Percentiles rank a stretch among this genome's conserved stretches.
phyloP scores from a whole-genome alignment of 2,329 filamentous ascomycete species.

The Alternaria panax region DNA sequence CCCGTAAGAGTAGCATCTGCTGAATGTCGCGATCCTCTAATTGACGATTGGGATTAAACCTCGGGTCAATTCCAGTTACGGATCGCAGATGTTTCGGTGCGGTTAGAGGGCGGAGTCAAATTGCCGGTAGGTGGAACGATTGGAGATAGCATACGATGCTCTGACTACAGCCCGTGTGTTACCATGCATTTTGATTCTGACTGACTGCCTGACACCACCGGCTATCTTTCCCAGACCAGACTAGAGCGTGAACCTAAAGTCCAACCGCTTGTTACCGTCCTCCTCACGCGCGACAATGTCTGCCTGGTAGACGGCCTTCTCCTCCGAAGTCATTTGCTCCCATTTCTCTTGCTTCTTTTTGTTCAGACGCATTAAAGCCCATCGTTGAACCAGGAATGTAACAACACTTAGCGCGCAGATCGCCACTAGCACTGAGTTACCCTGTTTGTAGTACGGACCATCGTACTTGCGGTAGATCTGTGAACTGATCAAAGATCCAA shows the following conservation, averaged over 20 bases:
- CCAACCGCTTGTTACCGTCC: slow-evolving; percentile 51
- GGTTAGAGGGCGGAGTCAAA: neutral
- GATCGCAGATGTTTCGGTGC: neutral
- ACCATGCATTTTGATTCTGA: neutral
- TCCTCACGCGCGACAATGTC: slow-evolving; percentile 39
- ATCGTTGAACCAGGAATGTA: slow-evolving; percentile 59
- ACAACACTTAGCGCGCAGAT: slow-evolving; percentile 58
- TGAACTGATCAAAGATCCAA: slow-evolving; percentile 49
- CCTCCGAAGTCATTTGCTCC: slow-evolving; percentile 58
- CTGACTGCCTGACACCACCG: neutral
- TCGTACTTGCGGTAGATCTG: slow-evolving; percentile 63
- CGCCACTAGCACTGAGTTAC: slow-evolving; percentile 61
- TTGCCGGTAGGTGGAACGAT: neutral
- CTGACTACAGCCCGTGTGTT: neutral
- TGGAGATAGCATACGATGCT: neutral
- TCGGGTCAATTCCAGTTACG: neutral
- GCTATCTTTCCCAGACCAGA: neutral
- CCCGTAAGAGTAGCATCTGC: neutral
- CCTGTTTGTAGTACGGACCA: slow-evolving; percentile 61
- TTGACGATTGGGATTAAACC: neutral
- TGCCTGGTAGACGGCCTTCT: slow-evolving; percentile 59
- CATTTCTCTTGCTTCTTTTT: slow-evolving; percentile 55
- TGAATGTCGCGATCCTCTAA: neutral
- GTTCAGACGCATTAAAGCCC: slow-evolving; percentile 48
- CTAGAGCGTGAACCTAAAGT: slow-evolving; percentile 49